These are phyloP conservation scores for Rosa lucieae DNA, from an alignment of 306 rosid genomes.

Conservation along the genomic window DNA sequence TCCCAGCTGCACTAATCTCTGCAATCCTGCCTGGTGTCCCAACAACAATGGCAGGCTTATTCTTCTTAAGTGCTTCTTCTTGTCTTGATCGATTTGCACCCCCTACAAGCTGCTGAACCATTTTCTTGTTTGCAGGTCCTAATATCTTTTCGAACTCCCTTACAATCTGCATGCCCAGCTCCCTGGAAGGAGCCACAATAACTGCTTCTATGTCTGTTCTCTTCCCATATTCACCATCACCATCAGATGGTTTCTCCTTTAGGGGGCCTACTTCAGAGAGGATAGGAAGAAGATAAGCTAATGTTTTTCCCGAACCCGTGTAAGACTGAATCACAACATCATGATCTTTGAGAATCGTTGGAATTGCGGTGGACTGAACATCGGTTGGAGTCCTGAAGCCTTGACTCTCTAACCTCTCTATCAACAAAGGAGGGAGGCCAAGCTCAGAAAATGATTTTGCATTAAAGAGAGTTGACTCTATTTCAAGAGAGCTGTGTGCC, in stretches of 20 bases:
- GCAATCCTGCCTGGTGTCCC: conserved; percentile 97
- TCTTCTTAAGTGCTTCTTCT: conserved; percentile 91
- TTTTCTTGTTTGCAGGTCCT: conserved; percentile 62
- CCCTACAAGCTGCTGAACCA: conserved; percentile 95
- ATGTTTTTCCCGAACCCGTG: conserved; percentile 92
- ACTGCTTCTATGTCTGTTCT: conserved; percentile 78
- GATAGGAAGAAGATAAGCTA: conserved; percentile 87
- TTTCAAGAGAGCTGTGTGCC: conserved; percentile 30
- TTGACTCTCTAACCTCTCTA: conserved; percentile 68
- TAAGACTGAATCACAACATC: conserved; percentile 94
- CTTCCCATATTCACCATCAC: conserved; percentile 41
- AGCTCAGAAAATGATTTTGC: conserved; percentile 78
- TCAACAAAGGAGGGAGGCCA: conserved; percentile 59
- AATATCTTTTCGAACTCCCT: conserved; percentile 89
- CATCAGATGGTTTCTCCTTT: conserved; percentile 31
- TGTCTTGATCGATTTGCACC: conserved; percentile 92
- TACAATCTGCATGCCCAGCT: conserved; percentile 96
- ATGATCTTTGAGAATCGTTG: conserved; percentile 61
- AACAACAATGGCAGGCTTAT: conserved; percentile 81
- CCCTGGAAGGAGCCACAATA: conserved; percentile 93
- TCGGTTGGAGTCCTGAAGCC: conserved; percentile 80
- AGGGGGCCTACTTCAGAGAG: conserved; percentile 70
- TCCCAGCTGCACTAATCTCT: conserved; percentile 89
- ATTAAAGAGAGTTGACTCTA: conserved; percentile 66
- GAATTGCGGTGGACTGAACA: conserved; percentile 85